Base-by-base conservation (phyloP, 2,329 filamentous ascomycete species). In the Metarhizium humberi region DNA sequence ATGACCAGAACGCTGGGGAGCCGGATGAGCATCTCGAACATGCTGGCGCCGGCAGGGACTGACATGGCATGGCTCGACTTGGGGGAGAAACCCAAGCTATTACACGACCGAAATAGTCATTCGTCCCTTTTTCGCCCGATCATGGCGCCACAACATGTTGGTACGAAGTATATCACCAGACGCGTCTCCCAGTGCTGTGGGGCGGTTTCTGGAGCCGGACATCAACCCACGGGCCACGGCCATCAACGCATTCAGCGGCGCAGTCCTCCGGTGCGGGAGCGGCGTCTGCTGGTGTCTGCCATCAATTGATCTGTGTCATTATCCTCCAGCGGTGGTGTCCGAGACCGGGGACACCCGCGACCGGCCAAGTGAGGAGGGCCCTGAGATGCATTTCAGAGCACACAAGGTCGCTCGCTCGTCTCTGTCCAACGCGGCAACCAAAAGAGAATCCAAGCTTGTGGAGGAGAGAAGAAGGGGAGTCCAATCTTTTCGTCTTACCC, bases 331-430 rank as follows among this genome's bases (percentile, higher is more conserved):
- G 51, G 55, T 38, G 25, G 50, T 51, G 48, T 46, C 55, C 55
- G 55, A 51, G 51, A 48, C 51, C 55, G 55, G 55, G 46, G 36
- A 38, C 45, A 29, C 46, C 54, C 46, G 50, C 51, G 51, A 32
- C 20, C 4, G 42, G 7, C 32, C 18, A 42, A n/a, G 30, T 8
- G 25, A 25, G 3, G 25, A 25, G 25, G 25, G 3, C 25, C 3
- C 25, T 25, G 25, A 4, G 25, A 25, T 25, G 25, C 25, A 25
- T 25, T 25, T 25, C 4, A 4, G 25, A 4, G 25, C 32, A 34
- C 4, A 38, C 53, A 38, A 20, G 10, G 36, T 46, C 25, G 20
- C 25, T 25, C 20, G 20, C 20, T 4, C 25, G 25, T 25, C 25
- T 25, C 25, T 4, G 25, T 25, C 25, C 25, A 25, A 25, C 25